Evolutionary conservation across 1,284 basidiomycete genomes (phyloP).

Genomic region (Naganishia cerealis): DNA sequence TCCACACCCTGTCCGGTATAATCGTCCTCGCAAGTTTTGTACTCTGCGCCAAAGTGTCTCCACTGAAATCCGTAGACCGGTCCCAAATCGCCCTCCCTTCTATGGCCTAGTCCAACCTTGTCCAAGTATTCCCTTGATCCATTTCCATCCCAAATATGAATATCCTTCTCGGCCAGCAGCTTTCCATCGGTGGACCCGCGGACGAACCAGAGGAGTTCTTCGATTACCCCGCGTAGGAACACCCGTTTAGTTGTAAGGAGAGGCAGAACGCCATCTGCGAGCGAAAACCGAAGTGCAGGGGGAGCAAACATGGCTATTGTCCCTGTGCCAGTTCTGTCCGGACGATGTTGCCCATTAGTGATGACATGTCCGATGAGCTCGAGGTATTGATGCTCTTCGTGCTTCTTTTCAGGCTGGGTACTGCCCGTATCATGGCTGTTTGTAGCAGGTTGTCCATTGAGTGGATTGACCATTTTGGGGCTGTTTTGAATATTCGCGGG

Average conservation of each 20-base stretch:
- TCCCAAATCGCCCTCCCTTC: conserved; percentile 89
- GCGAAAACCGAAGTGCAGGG: conserved; percentile 79
- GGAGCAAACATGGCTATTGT: conserved; percentile 88
- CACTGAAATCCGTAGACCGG: conserved; percentile 99
- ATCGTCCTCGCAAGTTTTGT: conserved; percentile 75
- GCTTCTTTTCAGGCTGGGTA: background rate
- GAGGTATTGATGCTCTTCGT: conserved; percentile 82
- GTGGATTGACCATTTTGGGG: conserved; percentile 7
- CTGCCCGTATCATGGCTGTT: background rate
- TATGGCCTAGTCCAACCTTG: conserved; percentile 73
- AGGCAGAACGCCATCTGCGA: conserved; percentile 71
- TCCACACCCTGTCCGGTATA: conserved; percentile 90
- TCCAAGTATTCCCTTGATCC: conserved; percentile 85
- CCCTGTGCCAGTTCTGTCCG: conserved; percentile 89
- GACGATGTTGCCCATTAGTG: conserved; percentile 69
- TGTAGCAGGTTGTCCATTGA: background rate
- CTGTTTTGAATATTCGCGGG: too few relatives aligned
- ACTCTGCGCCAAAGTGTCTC: conserved; percentile 93
- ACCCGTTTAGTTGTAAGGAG: conserved; percentile 94
- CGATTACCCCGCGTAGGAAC: conserved; percentile 84
- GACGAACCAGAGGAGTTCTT: conserved; percentile 93
- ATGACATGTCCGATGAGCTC: conserved; percentile 74
- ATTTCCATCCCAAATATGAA: conserved; percentile 98
- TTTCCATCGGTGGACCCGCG: conserved; percentile 80
- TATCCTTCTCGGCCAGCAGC: conserved; percentile 73